Percentiles rank a stretch among this genome's conserved stretches.
phyloP scores from a whole-genome alignment of 169 alveolate genomes.

The Cyclospora cayetanensis region DNA sequence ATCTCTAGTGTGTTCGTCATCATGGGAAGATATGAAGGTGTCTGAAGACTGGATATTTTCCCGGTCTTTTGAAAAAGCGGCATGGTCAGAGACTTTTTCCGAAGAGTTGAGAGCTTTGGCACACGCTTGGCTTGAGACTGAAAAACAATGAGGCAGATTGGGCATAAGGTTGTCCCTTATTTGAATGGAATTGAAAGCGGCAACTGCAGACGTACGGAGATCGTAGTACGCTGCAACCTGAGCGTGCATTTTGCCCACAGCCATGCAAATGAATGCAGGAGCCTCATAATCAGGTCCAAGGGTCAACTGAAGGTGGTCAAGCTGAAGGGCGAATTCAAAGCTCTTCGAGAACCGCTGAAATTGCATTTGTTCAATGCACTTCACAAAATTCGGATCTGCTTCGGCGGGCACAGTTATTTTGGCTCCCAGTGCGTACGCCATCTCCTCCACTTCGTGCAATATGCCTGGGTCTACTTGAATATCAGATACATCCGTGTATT shows the following conservation, averaged over 20 bases:
- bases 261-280: conserved; percentile 35
- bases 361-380: conserved; percentile 45
- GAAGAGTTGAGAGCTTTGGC: background rate
- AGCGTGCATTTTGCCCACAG: background rate
- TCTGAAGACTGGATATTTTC: background rate
- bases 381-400: conserved; percentile 9
- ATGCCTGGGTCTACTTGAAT: background rate
- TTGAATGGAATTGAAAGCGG: conserved; percentile 17
- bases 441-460: background rate
- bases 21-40: background rate
- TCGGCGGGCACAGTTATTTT: conserved; percentile 32
- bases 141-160: background rate
- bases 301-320: conserved; percentile 16
- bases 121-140: background rate
- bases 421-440: background rate
- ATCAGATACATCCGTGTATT: background rate
- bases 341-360: conserved; percentile 33
- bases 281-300: conserved; percentile 44
- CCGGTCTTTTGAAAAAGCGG: background rate
- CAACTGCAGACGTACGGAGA: conserved; percentile 29
- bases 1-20: background rate
- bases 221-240: conserved; percentile 48
- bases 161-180: conserved; percentile 50
- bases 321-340: conserved; percentile 33
- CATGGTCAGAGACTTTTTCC: background rate